Conservation (phyloP, 2,329 filamentous ascomycete genomes). For the Pseudogymnoascus sp. region DNA sequence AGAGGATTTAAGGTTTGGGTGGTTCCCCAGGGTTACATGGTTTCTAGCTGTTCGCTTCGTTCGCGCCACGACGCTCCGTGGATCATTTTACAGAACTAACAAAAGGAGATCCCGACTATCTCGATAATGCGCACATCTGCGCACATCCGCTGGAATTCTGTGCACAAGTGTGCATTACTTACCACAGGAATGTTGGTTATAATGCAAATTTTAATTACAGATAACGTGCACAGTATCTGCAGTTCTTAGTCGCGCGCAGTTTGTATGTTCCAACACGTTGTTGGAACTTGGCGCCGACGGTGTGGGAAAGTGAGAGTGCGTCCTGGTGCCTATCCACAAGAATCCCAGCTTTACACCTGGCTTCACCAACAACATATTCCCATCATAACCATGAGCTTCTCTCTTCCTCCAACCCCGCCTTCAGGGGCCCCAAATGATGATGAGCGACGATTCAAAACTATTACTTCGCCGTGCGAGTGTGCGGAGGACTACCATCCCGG, state of each 20-base stretch:
- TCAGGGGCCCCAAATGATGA: neutral
- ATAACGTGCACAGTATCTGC: neutral
- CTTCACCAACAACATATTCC: neutral
- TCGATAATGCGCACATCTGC: neutral
- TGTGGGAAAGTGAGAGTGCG: neutral
- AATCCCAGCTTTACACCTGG: neutral
- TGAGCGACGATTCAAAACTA: neutral
- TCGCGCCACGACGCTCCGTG: neutral
- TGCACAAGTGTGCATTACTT: neutral
- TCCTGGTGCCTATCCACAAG: neutral
- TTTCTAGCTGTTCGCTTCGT: conserved; percentile 5
- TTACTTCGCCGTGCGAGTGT: neutral
- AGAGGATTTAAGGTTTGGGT: conserved; percentile 1
- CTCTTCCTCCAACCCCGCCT: neutral
- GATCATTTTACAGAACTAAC: neutral
- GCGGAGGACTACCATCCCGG: conserved; percentile 23
- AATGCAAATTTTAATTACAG: neutral
- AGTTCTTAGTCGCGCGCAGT: neutral
- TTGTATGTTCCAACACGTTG: neutral
- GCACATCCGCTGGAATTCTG: neutral
- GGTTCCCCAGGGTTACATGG: conserved; percentile 7
- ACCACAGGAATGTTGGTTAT: neutral
- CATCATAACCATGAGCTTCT: neutral
- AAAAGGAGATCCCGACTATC: neutral
- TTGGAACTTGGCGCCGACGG: neutral